phyloP scores from a whole-genome alignment of 805 yeast genomes.

The Candida pseudofarinosa region DNA sequence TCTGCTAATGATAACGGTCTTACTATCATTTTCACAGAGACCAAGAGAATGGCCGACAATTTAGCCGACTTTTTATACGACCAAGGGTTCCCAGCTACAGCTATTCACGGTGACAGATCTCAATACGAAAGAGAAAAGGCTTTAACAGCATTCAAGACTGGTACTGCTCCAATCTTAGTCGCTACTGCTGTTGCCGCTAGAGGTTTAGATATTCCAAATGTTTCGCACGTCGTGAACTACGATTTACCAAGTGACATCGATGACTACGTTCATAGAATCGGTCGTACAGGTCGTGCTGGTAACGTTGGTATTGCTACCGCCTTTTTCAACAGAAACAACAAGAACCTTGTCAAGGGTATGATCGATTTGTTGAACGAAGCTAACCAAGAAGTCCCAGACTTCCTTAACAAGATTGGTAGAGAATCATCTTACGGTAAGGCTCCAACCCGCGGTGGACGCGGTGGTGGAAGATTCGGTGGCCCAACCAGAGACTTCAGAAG shows the following conservation, averaged over 20 bases:
- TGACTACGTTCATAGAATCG: conserved; percentile 98
- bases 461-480: conserved; percentile 34
- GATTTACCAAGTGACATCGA: conserved; percentile 96
- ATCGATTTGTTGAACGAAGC: conserved; percentile 88
- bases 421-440: conserved; percentile 58
- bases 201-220: conserved; percentile 99
- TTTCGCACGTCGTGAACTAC: conserved; percentile 94
- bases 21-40: conserved; percentile 94
- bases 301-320: conserved; percentile 98
- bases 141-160: conserved; percentile 86
- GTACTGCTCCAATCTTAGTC: conserved; percentile 89
- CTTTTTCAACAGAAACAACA: conserved; percentile 94
- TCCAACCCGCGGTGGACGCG: conserved; percentile 26
- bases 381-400: conserved; percentile 94
- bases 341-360: conserved; percentile 82
- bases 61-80: conserved; percentile 86
- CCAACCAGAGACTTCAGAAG: conserved; percentile 52
- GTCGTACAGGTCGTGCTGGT: conserved; percentile 99
- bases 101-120: conserved; percentile 98
- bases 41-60: conserved; percentile 97
- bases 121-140: conserved; percentile 98
- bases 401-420: conserved; percentile 75
- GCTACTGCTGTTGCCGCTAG: conserved; percentile 99
- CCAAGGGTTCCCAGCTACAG: conserved; percentile 93
- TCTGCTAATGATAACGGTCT: conserved; percentile 77